Base-by-base conservation (phyloP, 371 early-diverging fungal genomes). In the Mortierella sp. region DNA sequence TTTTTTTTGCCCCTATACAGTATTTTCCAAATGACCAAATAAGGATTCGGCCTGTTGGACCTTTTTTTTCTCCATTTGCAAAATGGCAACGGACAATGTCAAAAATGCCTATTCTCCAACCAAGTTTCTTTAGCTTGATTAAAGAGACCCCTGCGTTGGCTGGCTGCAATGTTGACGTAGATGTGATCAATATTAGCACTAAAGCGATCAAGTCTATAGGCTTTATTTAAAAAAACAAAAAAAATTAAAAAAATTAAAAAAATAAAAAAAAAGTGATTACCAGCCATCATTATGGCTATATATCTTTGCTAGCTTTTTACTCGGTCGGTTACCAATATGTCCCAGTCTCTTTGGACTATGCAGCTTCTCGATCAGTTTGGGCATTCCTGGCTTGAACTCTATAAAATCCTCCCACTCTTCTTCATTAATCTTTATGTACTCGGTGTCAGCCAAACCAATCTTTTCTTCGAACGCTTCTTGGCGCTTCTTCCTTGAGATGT, bases 331-430 rank as follows among this genome's bases (percentile, higher is more conserved):
- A 11, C 83, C 83, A 30, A 66, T 58, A 39, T 81, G 76, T 1
- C 83, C 83, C 67, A 81, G 51, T 22, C 83, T 66, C 62, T 76
- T 72, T 8, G 83, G 76, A 28, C 61, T 75, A 47, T 81, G 83
- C 43, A 81, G 64, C 57, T 73, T 81, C 68, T 75, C 76, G 28
- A 81, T 76, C 59, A 81, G 52, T 58, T 73, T 81, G 22, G 76
- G 70, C 63, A 73, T 69, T 28, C 76, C 76, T 3, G 83, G 73
- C 59, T 76, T 81, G 61, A 81, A 76, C 40, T 81, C 83, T 14
- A 81, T 76, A 60, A 72, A 81, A 32, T 81, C 83, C 37, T 81
- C 83, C 83, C 83, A 81, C 22, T 81, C 83, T 8, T 54, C 70
- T 62, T 81, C 83, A 51, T 81, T 75, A 57, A 81, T 55, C 68